Evolutionary conservation across 2,329 filamentous ascomycete genomes (phyloP).

Genomic region (Aureobasidium pullulans): DNA sequence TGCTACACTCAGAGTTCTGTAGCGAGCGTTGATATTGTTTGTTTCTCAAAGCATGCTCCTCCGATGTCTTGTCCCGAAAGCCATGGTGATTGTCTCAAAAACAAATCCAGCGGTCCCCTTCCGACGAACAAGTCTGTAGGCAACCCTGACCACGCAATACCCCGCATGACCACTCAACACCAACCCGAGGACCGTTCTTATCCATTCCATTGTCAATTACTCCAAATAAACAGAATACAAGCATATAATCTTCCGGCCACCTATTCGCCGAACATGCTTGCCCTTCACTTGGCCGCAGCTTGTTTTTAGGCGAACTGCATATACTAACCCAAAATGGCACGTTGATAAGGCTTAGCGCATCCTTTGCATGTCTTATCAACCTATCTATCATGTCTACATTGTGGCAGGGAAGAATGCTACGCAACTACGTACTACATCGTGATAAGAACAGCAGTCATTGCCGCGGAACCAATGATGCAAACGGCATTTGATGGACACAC

Average conservation of each 20-base stretch:
- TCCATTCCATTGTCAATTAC: not conserved
- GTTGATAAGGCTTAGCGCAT: slow-evolving; percentile 9
- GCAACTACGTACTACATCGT: not conserved
- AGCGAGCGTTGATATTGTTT: no score
- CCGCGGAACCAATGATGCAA: not conserved
- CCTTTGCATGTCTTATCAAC: slow-evolving; percentile 3
- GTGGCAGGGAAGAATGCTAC: not conserved
- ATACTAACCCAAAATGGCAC: not conserved
- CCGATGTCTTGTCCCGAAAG: no score
- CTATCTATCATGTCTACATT: not conserved
- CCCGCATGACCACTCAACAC: no score
- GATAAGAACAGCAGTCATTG: not conserved
- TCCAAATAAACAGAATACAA: not conserved
- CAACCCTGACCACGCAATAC: no score
- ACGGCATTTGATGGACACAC: not conserved
- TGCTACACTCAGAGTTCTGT: no score
- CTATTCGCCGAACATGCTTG: not conserved
- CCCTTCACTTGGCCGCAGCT: slow-evolving; percentile 2
- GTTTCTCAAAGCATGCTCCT: no score
- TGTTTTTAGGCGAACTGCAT: slow-evolving; percentile 3
- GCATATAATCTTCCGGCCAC: not conserved
- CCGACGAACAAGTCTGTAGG: no score
- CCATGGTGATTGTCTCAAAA: no score
- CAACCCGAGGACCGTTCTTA: not conserved
- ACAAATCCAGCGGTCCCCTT: no score